Conservation (phyloP, 352 stramenopile genomes). For the Globisporangium cederbergense region DNA sequence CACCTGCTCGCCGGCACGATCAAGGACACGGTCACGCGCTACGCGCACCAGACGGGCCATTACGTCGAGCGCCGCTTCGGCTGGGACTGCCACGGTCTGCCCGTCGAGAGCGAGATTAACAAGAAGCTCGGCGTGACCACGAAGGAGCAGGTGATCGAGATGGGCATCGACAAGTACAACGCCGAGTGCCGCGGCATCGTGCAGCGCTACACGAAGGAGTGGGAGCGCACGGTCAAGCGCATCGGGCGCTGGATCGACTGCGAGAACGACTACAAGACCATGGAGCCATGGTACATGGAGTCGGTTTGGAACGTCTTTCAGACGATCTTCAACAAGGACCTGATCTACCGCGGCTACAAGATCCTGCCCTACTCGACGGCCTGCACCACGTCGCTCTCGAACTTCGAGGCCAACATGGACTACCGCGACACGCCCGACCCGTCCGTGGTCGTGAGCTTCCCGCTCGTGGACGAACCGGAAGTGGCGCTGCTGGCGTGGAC, state of each 20-base stretch:
- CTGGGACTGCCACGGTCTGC: conserved; percentile 99
- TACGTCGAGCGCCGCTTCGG: conserved; percentile 96
- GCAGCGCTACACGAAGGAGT: conserved; percentile 98
- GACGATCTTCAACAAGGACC: conserved; percentile 96
- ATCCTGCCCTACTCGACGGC: conserved; percentile 99
- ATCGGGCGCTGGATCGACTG: conserved; percentile 99
- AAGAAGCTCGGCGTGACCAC: conserved; percentile 98
- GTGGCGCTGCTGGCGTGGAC: conserved; percentile 97
- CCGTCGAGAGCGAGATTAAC: conserved; percentile 99
- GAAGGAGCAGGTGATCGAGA: conserved; percentile 96
- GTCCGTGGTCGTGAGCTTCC: conserved; percentile 97
- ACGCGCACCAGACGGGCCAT: conserved; percentile 97
- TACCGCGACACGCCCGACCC: conserved; percentile 99
- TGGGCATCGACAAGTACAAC: conserved; percentile 99
- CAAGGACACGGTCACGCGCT: conserved; percentile 99
- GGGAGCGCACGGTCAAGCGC: conserved; percentile 96
- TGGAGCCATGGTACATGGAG: conserved; percentile 99
- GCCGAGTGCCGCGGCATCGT: conserved; percentile 97
- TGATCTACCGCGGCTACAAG: conserved; percentile 99
- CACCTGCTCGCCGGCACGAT: conserved; percentile 99
- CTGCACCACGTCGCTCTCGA: conserved; percentile 97
- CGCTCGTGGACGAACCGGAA: conserved; percentile 82
- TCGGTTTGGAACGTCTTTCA: conserved; percentile 99
- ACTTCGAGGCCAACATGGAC: conserved; percentile 99
- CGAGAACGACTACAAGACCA: conserved; percentile 99